Percentiles rank a stretch among this genome's conserved stretches.
Conservation (phyloP, 2,329 filamentous ascomycete species). For the Aspergillus candidus region DNA sequence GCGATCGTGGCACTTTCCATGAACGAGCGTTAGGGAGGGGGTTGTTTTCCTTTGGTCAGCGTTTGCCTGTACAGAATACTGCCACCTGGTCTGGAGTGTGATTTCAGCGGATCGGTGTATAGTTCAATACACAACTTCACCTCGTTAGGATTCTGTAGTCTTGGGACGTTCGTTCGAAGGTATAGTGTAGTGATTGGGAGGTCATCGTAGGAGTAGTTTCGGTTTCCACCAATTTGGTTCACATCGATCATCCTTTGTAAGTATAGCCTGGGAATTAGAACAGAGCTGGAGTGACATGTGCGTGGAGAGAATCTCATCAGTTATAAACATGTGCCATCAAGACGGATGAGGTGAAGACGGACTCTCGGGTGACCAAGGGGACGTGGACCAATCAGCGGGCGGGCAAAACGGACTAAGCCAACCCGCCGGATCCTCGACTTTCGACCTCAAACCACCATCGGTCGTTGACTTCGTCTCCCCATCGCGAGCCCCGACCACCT, state of each 20-base stretch:
- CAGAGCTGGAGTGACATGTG: neutral
- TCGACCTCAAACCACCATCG: slow-evolving; percentile 37
- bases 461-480: slow-evolving; percentile 28
- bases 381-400: slow-evolving; percentile 28
- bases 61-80: slow-evolving; percentile 24
- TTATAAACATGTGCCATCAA: slow-evolving; percentile 12
- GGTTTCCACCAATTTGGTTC: no score
- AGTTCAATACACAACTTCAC: slow-evolving; percentile 15
- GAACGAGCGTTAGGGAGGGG: slow-evolving; percentile 13
- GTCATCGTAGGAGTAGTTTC: no score
- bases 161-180: no score
- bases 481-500: slow-evolving; percentile 23
- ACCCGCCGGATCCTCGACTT: slow-evolving; percentile 32
- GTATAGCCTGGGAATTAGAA: neutral
- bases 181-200: no score
- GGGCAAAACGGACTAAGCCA: slow-evolving; percentile 31
- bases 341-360: slow-evolving; percentile 13
- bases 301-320: no score
- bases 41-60: slow-evolving; percentile 16
- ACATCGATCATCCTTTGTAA: neutral
- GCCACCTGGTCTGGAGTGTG: slow-evolving; percentile 14
- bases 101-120: slow-evolving; percentile 15
- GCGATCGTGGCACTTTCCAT: slow-evolving; percentile 15
- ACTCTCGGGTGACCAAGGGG: slow-evolving; percentile 15
- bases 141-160: slow-evolving; percentile 3